These are phyloP conservation scores for Wickerhamiella alocasiicola DNA, from an alignment of 805 yeast species.

Conservation along the genomic window DNA sequence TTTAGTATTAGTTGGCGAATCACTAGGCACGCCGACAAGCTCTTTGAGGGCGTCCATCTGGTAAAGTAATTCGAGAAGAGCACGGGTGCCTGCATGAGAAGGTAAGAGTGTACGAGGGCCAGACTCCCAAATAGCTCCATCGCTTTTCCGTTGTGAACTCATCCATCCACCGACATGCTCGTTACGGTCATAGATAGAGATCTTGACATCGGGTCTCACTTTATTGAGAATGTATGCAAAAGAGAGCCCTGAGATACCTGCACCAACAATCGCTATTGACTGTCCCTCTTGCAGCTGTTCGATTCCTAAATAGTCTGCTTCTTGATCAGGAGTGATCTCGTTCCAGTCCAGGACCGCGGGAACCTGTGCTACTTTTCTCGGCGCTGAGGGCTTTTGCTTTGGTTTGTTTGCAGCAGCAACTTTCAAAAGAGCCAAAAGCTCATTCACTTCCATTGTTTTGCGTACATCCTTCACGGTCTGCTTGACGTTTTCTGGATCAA, in stretches of 20 bases:
- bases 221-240: conserved; percentile 35
- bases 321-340: conserved; percentile 22
- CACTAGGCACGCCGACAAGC: conserved; percentile 45
- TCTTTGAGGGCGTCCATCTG: conserved; percentile 38
- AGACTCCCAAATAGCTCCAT: conserved; percentile 41
- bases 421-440: conserved; percentile 13
- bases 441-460: conserved; percentile 11
- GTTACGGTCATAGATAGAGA: conserved; percentile 49
- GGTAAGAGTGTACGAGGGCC: conserved; percentile 92
- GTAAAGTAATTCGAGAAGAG: conserved; percentile 22
- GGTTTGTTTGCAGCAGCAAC: conserved; percentile 12
- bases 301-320: conserved; percentile 22
- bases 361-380: neutral
- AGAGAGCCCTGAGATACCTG: conserved; percentile 78
- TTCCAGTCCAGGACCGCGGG: conserved; percentile 20
- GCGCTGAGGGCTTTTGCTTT: neutral
- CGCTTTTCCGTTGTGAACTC: conserved; percentile 26
- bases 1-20: conserved; percentile 57
- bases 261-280: conserved; percentile 64
- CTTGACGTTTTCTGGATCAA: conserved; percentile 4
- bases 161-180: conserved; percentile 71
- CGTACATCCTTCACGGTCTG: conserved; percentile 11
- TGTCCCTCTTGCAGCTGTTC: conserved; percentile 24
- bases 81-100: conserved; percentile 51
- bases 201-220: conserved; percentile 62